These are phyloP conservation scores for Candolleomyces eurysporus DNA, from an alignment of 768 basidiomycete genomes.

Conservation along the genomic window DNA sequence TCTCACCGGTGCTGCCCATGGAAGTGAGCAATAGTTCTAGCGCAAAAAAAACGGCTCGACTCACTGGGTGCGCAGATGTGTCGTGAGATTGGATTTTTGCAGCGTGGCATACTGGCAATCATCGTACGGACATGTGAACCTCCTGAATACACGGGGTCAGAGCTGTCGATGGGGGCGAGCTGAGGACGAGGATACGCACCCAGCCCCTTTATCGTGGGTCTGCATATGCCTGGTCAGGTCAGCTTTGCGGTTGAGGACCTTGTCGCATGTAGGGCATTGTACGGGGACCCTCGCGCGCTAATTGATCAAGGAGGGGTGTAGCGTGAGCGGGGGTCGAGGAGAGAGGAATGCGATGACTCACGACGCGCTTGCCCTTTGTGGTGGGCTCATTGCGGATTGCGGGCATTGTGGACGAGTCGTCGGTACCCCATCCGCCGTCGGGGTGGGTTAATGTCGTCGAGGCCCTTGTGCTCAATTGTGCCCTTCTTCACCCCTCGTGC, in stretches of 20 bases:
- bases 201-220: background rate
- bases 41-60: background rate
- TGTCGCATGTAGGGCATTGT: background rate
- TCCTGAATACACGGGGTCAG: background rate
- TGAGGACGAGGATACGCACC: background rate
- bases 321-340: background rate
- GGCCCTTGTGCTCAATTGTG: background rate
- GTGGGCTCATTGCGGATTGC: background rate
- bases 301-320: background rate
- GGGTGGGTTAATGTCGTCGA: background rate
- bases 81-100: constrained; percentile 7
- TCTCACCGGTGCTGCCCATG: background rate
- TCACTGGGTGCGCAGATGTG: constrained; percentile 2
- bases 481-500: background rate
- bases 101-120: constrained; percentile 1
- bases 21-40: background rate
- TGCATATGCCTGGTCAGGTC: constrained; percentile 6
- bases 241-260: constrained; percentile 3
- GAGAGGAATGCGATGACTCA: background rate
- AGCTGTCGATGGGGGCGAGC: background rate
- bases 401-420: background rate
- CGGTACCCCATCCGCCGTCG: constrained; percentile 2
- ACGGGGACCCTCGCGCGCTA: constrained; percentile 4
- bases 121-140: background rate
- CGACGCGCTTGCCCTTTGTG: background rate